phyloP scores from a whole-genome alignment of 495 filamentous ascomycete species.

The Neurospora cerealis region DNA sequence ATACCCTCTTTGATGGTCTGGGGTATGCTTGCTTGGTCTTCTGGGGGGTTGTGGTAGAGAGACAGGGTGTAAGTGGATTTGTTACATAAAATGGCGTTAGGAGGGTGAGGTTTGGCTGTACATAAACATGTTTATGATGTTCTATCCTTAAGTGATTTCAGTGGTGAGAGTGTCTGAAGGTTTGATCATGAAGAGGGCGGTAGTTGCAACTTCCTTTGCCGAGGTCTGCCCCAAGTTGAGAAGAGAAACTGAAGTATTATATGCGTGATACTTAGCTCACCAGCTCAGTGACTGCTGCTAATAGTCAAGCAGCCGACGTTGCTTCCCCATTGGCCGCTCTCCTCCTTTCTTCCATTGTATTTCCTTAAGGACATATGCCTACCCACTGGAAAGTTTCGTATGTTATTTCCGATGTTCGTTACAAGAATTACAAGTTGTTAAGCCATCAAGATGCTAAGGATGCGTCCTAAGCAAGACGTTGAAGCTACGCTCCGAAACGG shows the following conservation, averaged over 20 bases:
- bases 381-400: neutral
- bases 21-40: conserved; percentile 2
- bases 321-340: neutral
- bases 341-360: neutral
- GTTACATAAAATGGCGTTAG: neutral
- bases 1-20: neutral
- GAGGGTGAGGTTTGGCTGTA: neutral
- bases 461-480: too few species aligned
- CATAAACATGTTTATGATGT: neutral
- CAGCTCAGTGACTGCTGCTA: neutral
- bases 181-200: neutral
- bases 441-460: too few species aligned
- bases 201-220: neutral
- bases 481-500: neutral
- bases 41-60: neutral
- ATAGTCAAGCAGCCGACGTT: neutral
- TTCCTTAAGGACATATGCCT: neutral
- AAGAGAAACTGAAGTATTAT: neutral
- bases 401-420: too few species aligned
- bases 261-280: neutral
- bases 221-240: neutral
- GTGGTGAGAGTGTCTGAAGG: neutral
- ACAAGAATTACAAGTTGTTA: too few species aligned
- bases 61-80: neutral
- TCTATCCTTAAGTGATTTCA: neutral